A percentile compares a stretch with the other conserved stretches of the same genome.
Conservation (phyloP, 1,284 basidiomycete genomes). For the Puccinia triticina region DNA sequence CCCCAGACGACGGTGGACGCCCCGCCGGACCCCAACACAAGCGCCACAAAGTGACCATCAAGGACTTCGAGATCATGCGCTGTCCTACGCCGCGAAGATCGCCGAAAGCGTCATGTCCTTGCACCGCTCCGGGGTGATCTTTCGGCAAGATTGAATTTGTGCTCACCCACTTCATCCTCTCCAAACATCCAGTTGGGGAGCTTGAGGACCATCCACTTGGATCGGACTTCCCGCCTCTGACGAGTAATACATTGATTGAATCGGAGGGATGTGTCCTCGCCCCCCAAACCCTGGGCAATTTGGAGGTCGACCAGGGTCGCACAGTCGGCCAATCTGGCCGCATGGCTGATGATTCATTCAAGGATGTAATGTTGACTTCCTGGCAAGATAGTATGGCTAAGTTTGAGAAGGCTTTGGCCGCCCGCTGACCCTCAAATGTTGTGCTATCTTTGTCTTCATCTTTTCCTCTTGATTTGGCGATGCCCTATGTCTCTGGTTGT, state of each 20-base stretch:
- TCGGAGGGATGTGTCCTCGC: conserved; percentile 13
- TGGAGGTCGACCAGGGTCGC: conserved; percentile 43
- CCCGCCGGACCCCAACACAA: too few relatives aligned
- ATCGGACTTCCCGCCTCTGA: conserved; percentile 3
- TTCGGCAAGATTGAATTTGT: too few relatives aligned
- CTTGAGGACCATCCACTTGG: conserved; percentile 2
- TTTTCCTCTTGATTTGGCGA: background rate
- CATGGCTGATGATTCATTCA: conserved; percentile 31
- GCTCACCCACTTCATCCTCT: too few relatives aligned
- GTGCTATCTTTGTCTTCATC: background rate
- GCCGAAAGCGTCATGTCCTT: too few relatives aligned
- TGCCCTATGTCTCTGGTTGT: background rate
- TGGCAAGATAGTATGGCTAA: background rate
- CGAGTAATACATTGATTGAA: conserved; percentile 41
- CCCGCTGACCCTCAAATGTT: background rate
- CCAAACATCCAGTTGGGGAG: too few relatives aligned
- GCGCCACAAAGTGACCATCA: too few relatives aligned
- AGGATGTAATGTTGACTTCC: conserved; percentile 31
- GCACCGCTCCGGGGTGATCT: conserved; percentile 37
- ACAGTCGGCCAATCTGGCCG: conserved; percentile 16
- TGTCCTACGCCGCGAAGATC: too few relatives aligned
- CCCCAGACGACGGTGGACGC: too few relatives aligned
- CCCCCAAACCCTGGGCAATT: conserved; percentile 29
- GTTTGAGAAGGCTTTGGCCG: conserved; percentile 12
- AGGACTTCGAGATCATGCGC: too few relatives aligned